These are phyloP conservation scores for Echinochloa phyllopogon DNA, from an alignment of 176 grass and related monocot species.

Conservation along the genomic window DNA sequence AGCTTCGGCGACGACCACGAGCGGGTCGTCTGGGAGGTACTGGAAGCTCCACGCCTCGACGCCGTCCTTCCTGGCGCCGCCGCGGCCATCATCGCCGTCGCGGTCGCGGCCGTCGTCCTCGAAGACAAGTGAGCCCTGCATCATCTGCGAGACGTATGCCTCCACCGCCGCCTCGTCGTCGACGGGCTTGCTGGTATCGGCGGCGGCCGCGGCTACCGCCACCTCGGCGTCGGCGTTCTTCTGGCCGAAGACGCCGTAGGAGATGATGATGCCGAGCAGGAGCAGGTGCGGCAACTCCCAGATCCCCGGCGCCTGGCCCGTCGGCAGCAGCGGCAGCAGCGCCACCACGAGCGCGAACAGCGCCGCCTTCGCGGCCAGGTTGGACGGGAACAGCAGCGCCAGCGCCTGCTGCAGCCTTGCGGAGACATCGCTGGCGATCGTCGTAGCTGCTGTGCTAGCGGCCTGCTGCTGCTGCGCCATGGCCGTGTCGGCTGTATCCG, in stretches of 20 bases:
- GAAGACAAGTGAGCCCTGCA: slow-evolving; percentile 60
- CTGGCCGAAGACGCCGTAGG: slow-evolving; percentile 80
- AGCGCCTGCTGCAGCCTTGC: slow-evolving; percentile 36
- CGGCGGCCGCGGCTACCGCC: background rate
- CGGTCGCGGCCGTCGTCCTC: background rate
- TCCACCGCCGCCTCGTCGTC: slow-evolving; percentile 45
- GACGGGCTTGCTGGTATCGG: background rate
- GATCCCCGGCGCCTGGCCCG: slow-evolving; percentile 52
- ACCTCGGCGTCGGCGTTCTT: slow-evolving; percentile 54
- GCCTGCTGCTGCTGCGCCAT: background rate
- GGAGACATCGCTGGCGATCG: background rate
- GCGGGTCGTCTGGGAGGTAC: slow-evolving; percentile 52
- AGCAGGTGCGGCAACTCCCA: slow-evolving; percentile 85
- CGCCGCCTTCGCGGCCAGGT: slow-evolving; percentile 57
- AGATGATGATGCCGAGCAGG: slow-evolving; percentile 73
- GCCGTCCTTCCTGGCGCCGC: background rate
- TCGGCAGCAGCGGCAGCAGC: slow-evolving; percentile 62
- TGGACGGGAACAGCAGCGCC: slow-evolving; percentile 52
- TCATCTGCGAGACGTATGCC: slow-evolving; percentile 62
- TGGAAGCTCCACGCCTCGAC: slow-evolving; percentile 66
- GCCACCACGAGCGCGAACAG: slow-evolving; percentile 64
- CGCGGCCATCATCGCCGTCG: background rate
- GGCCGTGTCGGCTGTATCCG: slow-evolving; percentile 34
- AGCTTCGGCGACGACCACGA: slow-evolving; percentile 49
- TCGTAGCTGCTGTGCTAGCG: background rate